These are phyloP conservation scores for Ophiocordyceps polyrhachis-furcata DNA, from an alignment of 2,329 filamentous ascomycete genomes.

Conservation along the genomic window DNA sequence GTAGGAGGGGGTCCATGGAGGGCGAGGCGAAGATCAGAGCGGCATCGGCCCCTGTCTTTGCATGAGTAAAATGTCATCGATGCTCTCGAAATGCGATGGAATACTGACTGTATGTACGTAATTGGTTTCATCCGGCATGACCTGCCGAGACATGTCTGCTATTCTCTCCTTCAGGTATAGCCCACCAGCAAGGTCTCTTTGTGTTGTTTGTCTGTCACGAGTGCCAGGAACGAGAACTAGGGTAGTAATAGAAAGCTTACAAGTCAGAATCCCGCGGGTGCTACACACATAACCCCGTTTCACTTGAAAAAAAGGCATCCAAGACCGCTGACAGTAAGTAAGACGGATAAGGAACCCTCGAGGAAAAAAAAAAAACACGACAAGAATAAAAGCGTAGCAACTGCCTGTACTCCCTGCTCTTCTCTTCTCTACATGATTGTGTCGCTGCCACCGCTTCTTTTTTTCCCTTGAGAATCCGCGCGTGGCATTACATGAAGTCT, in stretches of 20 bases:
- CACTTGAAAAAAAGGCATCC: no score
- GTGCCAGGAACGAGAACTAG: no score
- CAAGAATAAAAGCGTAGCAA: background rate
- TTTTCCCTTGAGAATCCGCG: slow-evolving; percentile 8
- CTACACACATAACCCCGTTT: no score
- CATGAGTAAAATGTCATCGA: background rate
- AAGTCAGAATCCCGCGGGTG: no score
- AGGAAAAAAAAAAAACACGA: background rate
- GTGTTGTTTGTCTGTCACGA: no score
- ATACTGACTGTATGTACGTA: background rate
- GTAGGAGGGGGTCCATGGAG: background rate
- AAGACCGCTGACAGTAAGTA: no score
- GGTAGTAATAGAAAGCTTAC: no score
- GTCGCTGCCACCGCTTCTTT: slow-evolving; percentile 15
- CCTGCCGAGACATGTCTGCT: background rate
- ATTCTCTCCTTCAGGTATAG: no score
- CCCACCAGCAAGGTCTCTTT: no score
- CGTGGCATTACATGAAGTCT: slow-evolving; percentile 22
- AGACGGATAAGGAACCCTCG: background rate
- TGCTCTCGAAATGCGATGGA: background rate
- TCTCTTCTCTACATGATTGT: slow-evolving; percentile 25
- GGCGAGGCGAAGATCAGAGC: background rate
- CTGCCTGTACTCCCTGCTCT: slow-evolving; percentile 19
- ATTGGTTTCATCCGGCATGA: background rate
- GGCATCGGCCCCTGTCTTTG: background rate